These are phyloP conservation scores for Amylocystis lapponica DNA, from an alignment of 768 basidiomycete species.

Conservation along the genomic window DNA sequence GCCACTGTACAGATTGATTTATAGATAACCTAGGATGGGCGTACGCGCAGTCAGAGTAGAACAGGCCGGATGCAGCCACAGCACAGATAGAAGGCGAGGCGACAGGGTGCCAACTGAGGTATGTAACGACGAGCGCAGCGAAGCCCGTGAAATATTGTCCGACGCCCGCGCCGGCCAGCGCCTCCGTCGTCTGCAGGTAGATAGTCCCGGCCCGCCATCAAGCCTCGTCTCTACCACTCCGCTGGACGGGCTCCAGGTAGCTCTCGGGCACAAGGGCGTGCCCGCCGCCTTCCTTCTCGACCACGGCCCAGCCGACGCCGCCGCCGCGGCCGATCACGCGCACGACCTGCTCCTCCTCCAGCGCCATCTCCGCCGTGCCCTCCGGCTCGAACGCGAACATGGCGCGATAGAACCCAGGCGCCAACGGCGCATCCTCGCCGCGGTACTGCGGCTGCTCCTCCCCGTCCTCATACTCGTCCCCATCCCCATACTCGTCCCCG, in stretches of 20 bases:
- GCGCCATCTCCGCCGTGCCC: slow-evolving; percentile 75
- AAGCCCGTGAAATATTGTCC: too few species aligned
- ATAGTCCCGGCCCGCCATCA: too few species aligned
- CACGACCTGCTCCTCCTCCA: slow-evolving; percentile 74
- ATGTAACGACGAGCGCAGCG: too few species aligned
- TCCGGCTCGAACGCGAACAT: slow-evolving; percentile 76
- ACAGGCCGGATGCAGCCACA: too few species aligned
- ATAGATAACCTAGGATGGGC: too few species aligned
- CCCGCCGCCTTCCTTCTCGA: slow-evolving; percentile 37
- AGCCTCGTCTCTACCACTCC: slow-evolving; percentile 23
- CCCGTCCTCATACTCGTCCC: slow-evolving; percentile 21
- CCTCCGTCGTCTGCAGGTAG: too few species aligned
- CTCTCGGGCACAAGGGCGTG: slow-evolving; percentile 79
- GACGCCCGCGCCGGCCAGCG: too few species aligned
- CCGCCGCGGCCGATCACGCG: slow-evolving; percentile 69
- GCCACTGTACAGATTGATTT: too few species aligned
- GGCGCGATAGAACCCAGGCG: slow-evolving; percentile 72
- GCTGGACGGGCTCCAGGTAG: slow-evolving; percentile 56
- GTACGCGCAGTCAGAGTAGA: too few species aligned
- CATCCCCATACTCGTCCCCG: slow-evolving; percentile 21
- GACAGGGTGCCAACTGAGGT: too few species aligned
- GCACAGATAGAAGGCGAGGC: too few species aligned
- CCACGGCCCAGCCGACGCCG: slow-evolving; percentile 79
- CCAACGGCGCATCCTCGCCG: slow-evolving; percentile 34
- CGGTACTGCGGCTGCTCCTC: slow-evolving; percentile 19